phyloP scores from a whole-genome alignment of 306 rosid genomes.

The Hippophae gyantsensis region DNA sequence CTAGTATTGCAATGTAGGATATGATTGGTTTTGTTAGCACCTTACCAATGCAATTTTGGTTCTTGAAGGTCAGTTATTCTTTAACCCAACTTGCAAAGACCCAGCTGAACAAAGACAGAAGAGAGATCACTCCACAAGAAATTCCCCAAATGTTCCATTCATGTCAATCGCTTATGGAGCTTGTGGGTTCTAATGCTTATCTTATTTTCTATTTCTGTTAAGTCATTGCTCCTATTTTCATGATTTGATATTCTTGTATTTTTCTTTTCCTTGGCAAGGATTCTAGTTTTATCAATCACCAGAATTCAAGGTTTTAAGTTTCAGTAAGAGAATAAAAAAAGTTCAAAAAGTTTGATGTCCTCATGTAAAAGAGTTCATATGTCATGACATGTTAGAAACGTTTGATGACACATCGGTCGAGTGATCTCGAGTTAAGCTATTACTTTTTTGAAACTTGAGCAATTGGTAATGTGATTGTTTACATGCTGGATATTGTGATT shows the following conservation, averaged over 20 bases:
- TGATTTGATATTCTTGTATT: not conserved
- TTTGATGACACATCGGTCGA: not conserved
- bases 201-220: not conserved
- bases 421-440: no score
- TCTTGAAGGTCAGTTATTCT: slow-evolving; percentile 84
- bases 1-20: slow-evolving; percentile 8
- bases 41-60: slow-evolving; percentile 18
- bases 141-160: slow-evolving; percentile 67
- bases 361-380: not conserved
- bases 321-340: no score
- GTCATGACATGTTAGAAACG: no score
- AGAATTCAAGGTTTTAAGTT: not conserved
- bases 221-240: not conserved
- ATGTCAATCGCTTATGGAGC: slow-evolving; percentile 63
- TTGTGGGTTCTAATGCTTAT: slow-evolving; percentile 44
- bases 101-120: slow-evolving; percentile 77
- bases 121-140: slow-evolving; percentile 78
- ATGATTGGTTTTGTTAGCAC: not conserved
- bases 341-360: not conserved
- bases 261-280: not conserved
- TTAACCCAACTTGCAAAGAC: slow-evolving; percentile 80
- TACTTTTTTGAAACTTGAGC: no score
- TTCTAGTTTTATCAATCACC: not conserved
- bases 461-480: no score
- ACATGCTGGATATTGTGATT: no score